Base-by-base conservation (phyloP, 2,329 filamentous ascomycete species). In the Grosmannia huntii region DNA sequence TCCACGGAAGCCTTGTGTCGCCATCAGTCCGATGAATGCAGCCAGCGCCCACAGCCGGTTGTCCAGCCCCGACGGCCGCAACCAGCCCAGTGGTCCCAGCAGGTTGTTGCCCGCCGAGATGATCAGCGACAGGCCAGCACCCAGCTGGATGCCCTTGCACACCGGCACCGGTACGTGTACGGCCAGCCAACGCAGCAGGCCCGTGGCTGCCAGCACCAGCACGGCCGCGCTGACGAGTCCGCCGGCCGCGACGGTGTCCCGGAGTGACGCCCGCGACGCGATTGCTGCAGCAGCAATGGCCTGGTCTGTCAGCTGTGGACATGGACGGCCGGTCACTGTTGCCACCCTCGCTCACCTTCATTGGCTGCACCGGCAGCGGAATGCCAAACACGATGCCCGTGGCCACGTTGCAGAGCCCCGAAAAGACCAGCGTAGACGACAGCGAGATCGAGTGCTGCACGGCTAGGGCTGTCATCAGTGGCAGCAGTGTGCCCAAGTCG, bases 231-330 rank as follows among this genome's bases (percentile, higher is more conserved):
- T 84, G 38, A 96, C 90, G 59, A 89, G 87, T 44, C 92, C 80
- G 1, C 92, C 92, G 1, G 90, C 90, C 0, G 88, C 86, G n/a
- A 89, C 82, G 49, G 87, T 91, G 62, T 90, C 81, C 53, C 81
- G 80, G 21, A 84, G 76, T 1, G 81, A 82, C 62, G 89, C 84
- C 33, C 75, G 75, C 12, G 82, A 78, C 7, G 85, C 78, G 59
- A 96, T 89, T n/a, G 90, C 89, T 0, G 95, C 87, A 0, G 91
- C 89, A 6, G 91, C 91, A 61, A 97, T 95, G 44, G 92, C 91
- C 57, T 58, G 11, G 21, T 7, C 41, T 9, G 46, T 49, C 23
- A 49, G 46, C 21, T 25, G n/a, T 10, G 9, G 31, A 33, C 9
- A 9, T 10, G 9, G 2, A 9, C 31, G 11, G 9, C 2, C 31